Conservation (phyloP, 345 rosid species). For the Lepidium africanum region DNA sequence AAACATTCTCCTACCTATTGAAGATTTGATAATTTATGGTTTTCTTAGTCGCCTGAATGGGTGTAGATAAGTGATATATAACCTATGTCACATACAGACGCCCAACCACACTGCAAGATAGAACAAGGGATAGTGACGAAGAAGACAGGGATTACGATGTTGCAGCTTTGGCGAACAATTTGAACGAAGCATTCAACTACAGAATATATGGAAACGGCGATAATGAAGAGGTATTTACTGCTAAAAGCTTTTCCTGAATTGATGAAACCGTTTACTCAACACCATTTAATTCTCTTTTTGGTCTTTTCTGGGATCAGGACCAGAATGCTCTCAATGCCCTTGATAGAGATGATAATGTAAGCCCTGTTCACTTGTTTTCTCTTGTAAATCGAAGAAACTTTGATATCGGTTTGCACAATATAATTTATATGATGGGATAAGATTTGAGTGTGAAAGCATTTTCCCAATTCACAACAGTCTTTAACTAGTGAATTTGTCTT, state of each 20-base stretch:
- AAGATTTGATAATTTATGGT: background rate
- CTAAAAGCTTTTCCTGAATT: background rate
- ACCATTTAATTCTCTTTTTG: background rate
- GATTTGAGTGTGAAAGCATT: background rate
- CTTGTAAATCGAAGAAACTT: background rate
- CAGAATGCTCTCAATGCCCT: constrained; percentile 51
- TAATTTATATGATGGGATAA: background rate
- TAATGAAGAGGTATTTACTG: constrained; percentile 59
- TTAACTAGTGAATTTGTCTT: background rate
- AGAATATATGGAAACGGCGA: constrained; percentile 81
- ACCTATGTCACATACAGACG: constrained; percentile 50
- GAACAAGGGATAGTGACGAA: constrained; percentile 88
- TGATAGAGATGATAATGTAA: constrained; percentile 82
- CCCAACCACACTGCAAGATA: constrained; percentile 87
- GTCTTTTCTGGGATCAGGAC: constrained; percentile 43
- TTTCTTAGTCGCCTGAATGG: background rate
- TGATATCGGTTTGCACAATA: background rate
- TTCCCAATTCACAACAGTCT: background rate
- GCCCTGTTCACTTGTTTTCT: background rate
- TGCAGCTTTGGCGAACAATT: constrained; percentile 85
- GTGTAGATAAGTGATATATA: background rate
- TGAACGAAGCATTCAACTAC: constrained; percentile 88
- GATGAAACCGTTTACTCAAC: background rate
- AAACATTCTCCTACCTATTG: background rate
- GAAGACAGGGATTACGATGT: constrained; percentile 93